These are phyloP conservation scores for Xylariales sp. DNA, from an alignment of 2,329 filamentous ascomycete species.

Conservation along the genomic window DNA sequence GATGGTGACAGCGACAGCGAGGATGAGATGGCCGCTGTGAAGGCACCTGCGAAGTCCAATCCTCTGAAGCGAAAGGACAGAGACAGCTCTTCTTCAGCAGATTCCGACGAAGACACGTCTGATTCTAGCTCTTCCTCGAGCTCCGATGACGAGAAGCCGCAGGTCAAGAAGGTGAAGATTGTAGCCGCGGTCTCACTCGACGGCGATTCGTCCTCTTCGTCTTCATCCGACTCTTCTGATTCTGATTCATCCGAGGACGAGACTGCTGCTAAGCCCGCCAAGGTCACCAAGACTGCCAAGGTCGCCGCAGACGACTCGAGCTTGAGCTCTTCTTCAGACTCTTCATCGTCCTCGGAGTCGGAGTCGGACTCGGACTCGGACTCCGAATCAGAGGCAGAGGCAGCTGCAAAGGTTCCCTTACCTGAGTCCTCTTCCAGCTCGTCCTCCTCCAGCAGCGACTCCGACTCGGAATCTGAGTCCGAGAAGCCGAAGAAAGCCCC, in stretches of 20 bases:
- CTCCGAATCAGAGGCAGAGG: slow-evolving; percentile 29
- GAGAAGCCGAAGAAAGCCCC: slow-evolving; percentile 19
- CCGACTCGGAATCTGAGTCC: slow-evolving; percentile 32
- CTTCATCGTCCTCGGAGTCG: slow-evolving; percentile 24
- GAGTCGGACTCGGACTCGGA: slow-evolving; percentile 34
- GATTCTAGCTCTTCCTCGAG: slow-evolving; percentile 36
- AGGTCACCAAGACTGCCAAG: slow-evolving; percentile 10
- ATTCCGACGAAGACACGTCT: slow-evolving; percentile 15
- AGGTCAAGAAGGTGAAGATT: slow-evolving; percentile 43
- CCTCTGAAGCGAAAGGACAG: slow-evolving; percentile 50
- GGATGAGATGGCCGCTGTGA: slow-evolving; percentile 16
- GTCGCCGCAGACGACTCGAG: slow-evolving; percentile 22
- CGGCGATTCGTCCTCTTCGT: slow-evolving; percentile 32
- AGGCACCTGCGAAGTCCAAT: slow-evolving; percentile 28
- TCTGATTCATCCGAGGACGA: slow-evolving; percentile 25
- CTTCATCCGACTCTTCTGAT: slow-evolving; percentile 26
- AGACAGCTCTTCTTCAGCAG: slow-evolving; percentile 31
- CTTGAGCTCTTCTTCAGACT: slow-evolving; percentile 31
- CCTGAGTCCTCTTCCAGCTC: slow-evolving; percentile 35
- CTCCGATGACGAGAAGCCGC: slow-evolving; percentile 32
- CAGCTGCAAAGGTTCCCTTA: slow-evolving; percentile 34
- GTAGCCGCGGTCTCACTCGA: slow-evolving; percentile 25
- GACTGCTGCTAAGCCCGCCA: slow-evolving; percentile 15
- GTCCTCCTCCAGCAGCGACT: slow-evolving; percentile 32
- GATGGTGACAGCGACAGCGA: slow-evolving; percentile 26